Conservation (phyloP, 2,329 filamentous ascomycete species). For the Xylaria polymorpha region DNA sequence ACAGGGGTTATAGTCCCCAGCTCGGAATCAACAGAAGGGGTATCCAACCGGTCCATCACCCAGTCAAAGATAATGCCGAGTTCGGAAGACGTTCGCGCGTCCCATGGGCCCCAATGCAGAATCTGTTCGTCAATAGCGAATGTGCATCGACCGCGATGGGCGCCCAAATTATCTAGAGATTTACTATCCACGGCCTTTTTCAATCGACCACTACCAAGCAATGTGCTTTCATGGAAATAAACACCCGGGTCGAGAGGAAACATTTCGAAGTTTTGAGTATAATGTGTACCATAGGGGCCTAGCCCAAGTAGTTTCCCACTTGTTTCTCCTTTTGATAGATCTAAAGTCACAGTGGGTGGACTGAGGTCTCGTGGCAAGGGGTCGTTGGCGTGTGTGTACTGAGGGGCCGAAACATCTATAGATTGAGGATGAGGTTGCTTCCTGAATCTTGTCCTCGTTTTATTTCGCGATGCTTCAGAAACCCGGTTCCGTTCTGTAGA, state of each 20-base stretch:
- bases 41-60: slow-evolving; percentile 59
- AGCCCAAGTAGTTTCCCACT: slow-evolving; percentile 62
- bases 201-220: slow-evolving; percentile 67
- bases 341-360: slow-evolving; percentile 40
- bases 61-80: slow-evolving; percentile 71
- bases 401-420: slow-evolving; percentile 63
- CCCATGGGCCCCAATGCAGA: slow-evolving; percentile 68
- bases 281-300: slow-evolving; percentile 69
- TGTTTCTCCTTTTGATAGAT: slow-evolving; percentile 38
- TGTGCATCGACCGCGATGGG: slow-evolving; percentile 51
- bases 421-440: slow-evolving; percentile 59
- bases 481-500: slow-evolving; percentile 14
- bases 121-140: slow-evolving; percentile 61
- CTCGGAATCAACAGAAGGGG: slow-evolving; percentile 32
- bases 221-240: slow-evolving; percentile 70
- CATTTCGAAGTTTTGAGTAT: slow-evolving; percentile 71
- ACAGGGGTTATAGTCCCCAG: slow-evolving; percentile 41
- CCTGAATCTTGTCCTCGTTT: slow-evolving; percentile 47
- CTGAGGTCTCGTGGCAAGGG: slow-evolving; percentile 55
- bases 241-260: slow-evolving; percentile 67
- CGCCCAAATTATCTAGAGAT: slow-evolving; percentile 47
- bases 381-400: slow-evolving; percentile 65
- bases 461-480: slow-evolving; percentile 2
- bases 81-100: slow-evolving; percentile 69
- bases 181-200: slow-evolving; percentile 52